These are phyloP conservation scores for Rhinocladiella similis DNA, from an alignment of 2,329 filamentous ascomycete genomes.

Conservation along the genomic window DNA sequence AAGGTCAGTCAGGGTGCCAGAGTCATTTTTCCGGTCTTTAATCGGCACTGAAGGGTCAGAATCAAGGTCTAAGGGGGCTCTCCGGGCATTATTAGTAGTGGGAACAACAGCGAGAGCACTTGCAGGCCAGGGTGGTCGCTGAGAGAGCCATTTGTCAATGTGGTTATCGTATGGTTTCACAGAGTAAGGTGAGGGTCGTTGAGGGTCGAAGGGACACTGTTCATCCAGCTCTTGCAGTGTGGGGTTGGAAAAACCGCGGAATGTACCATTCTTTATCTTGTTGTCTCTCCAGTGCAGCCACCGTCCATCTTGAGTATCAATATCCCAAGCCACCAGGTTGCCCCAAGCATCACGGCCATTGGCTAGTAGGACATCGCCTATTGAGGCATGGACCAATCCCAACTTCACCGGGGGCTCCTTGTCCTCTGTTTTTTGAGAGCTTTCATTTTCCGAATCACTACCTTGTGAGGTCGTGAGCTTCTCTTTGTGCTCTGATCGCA, in stretches of 20 bases:
- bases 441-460: too few relatives aligned
- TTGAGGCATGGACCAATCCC: neutral
- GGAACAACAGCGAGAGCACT: neutral
- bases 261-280: constrained; percentile 15
- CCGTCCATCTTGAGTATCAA: constrained; percentile 24
- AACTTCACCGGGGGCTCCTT: too few relatives aligned
- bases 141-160: neutral
- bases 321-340: constrained; percentile 24
- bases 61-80: too few relatives aligned
- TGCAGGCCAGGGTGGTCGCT: constrained; percentile 21
- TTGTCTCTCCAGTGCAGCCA: constrained; percentile 28
- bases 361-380: constrained; percentile 7
- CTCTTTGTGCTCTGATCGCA: neutral
- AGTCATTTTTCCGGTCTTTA: too few relatives aligned
- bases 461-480: too few relatives aligned
- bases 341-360: constrained; percentile 18
- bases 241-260: neutral
- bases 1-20: neutral
- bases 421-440: too few relatives aligned
- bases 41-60: too few relatives aligned
- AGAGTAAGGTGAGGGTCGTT: constrained; percentile 17
- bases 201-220: constrained; percentile 21
- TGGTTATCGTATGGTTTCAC: constrained; percentile 4
- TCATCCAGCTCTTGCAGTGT: constrained; percentile 15
- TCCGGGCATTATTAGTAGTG: too few relatives aligned